Percentiles rank a stretch among this genome's conserved stretches.
These are phyloP conservation scores for Leishmania braziliensis DNA, from an alignment of 208 protist species.

Conservation along the genomic window DNA sequence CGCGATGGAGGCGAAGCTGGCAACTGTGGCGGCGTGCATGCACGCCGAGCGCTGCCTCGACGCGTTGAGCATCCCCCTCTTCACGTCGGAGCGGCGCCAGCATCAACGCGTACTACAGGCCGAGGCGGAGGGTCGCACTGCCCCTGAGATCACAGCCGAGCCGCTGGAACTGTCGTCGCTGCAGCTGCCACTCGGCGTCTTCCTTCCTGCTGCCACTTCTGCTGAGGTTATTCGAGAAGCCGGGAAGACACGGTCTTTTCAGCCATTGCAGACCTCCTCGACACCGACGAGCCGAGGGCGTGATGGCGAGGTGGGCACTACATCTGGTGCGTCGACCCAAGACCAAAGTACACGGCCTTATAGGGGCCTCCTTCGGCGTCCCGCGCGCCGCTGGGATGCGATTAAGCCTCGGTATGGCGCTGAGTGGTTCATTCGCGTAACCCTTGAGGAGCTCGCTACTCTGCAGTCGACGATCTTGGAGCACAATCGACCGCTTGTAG, in stretches of 20 bases:
- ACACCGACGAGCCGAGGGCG: not conserved
- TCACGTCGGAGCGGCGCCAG: constrained; percentile 38
- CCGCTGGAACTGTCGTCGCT: constrained; percentile 28
- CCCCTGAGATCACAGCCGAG: constrained; percentile 43
- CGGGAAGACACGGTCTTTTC: constrained; percentile 3
- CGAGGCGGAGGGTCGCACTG: constrained; percentile 47
- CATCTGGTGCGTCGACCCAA: not conserved
- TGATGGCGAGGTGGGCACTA: not conserved
- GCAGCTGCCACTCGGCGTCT: not conserved
- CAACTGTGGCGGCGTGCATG: constrained; percentile 88
- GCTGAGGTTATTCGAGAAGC: not conserved
- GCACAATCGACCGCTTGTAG: constrained; percentile 27
- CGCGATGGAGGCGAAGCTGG: constrained; percentile 25
- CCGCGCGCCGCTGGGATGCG: constrained; percentile 7
- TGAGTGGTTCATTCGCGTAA: constrained; percentile 41
- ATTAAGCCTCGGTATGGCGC: constrained; percentile 33
- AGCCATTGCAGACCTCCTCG: not conserved
- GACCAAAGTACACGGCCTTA: not conserved
- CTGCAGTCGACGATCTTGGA: constrained; percentile 45
- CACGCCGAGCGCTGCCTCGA: constrained; percentile 88
- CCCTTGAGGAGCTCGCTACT: constrained; percentile 39
- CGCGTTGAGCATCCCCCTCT: constrained; percentile 66
- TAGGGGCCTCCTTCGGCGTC: not conserved
- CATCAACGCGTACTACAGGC: constrained; percentile 50
- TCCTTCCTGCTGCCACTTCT: constrained; percentile 4